Evolutionary conservation across 352 stramenopile species (phyloP).

Genomic region (Phytopythium kandeliae): DNA sequence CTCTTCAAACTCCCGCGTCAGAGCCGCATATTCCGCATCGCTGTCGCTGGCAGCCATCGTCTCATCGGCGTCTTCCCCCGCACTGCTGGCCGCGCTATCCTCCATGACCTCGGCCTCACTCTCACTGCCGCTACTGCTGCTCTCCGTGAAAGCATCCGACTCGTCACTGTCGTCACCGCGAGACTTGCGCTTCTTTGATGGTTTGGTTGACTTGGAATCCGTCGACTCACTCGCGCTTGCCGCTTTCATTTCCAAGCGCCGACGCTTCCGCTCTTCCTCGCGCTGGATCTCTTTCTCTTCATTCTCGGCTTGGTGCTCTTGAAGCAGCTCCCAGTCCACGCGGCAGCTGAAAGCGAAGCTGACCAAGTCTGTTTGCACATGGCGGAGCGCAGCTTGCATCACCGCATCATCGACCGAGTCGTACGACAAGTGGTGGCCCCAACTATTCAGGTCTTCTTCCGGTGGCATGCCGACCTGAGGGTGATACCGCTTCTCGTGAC

Average conservation of each 20-base stretch:
- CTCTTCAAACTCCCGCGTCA: slow-evolving; percentile 5
- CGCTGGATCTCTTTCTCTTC: slow-evolving; percentile 65
- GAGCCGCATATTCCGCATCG: slow-evolving; percentile 19
- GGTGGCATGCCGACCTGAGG: slow-evolving; percentile 91
- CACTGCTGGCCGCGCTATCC: slow-evolving; percentile 8
- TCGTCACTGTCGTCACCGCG: slow-evolving; percentile 42
- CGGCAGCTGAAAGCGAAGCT: slow-evolving; percentile 97
- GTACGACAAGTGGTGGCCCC: slow-evolving; percentile 94
- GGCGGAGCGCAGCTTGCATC: slow-evolving; percentile 87
- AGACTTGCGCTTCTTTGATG: slow-evolving; percentile 26
- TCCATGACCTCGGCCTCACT: slow-evolving; percentile 23
- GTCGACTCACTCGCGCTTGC: slow-evolving; percentile 22
- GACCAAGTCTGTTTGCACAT: slow-evolving; percentile 44
- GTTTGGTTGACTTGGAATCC: slow-evolving; percentile 21
- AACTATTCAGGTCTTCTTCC: slow-evolving; percentile 97
- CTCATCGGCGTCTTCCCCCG: slow-evolving; percentile 16
- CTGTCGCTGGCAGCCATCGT: slow-evolving; percentile 7
- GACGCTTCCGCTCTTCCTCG: slow-evolving; percentile 71
- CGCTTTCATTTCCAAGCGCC: slow-evolving; percentile 54
- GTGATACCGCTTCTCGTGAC: slow-evolving; percentile 53
- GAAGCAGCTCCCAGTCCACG: slow-evolving; percentile 93
- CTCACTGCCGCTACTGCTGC: slow-evolving; percentile 25
- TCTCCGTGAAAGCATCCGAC: slow-evolving; percentile 28
- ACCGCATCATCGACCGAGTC: slow-evolving; percentile 96
- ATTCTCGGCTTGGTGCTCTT: slow-evolving; percentile 79